These are phyloP conservation scores for Lepidium africanum DNA, from an alignment of 345 rosid species.

Conservation along the genomic window DNA sequence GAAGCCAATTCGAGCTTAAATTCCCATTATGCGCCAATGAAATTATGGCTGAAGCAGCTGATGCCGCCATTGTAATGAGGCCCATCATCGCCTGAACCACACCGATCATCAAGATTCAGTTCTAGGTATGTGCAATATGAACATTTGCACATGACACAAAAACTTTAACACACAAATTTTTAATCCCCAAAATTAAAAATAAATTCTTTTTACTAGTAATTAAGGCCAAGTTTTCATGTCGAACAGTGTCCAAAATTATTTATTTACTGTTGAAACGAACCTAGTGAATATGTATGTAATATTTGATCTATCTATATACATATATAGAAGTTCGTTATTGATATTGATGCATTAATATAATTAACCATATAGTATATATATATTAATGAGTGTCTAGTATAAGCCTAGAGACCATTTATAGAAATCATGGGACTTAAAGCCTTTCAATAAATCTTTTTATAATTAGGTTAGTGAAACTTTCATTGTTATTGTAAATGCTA, in stretches of 20 bases:
- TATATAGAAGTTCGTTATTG: not conserved
- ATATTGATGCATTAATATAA: not conserved
- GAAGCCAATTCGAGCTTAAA: constrained; percentile 68
- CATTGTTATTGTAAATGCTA: not conserved
- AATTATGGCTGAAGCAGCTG: constrained; percentile 65
- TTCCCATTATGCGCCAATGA: constrained; percentile 91
- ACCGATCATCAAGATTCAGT: not conserved
- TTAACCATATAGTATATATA: not conserved
- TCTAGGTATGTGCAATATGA: not conserved
- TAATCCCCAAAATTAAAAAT: too few species aligned
- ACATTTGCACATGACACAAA: too few species aligned
- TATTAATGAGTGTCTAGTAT: not conserved
- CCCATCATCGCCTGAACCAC: constrained; percentile 51
- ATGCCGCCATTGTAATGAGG: constrained; percentile 48
- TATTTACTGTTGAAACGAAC: too few species aligned
- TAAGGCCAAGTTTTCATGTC: too few species aligned
- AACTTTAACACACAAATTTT: too few species aligned
- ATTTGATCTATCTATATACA: not conserved
- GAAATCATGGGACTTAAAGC: not conserved
- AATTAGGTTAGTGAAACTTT: not conserved
- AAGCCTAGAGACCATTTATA: not conserved
- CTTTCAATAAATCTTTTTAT: not conserved
- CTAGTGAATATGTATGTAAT: too few species aligned
- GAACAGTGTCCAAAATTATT: too few species aligned
- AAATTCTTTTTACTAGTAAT: too few species aligned